Evolutionary conservation across 805 yeast species (phyloP).

Genomic region (Candida ovalis): DNA sequence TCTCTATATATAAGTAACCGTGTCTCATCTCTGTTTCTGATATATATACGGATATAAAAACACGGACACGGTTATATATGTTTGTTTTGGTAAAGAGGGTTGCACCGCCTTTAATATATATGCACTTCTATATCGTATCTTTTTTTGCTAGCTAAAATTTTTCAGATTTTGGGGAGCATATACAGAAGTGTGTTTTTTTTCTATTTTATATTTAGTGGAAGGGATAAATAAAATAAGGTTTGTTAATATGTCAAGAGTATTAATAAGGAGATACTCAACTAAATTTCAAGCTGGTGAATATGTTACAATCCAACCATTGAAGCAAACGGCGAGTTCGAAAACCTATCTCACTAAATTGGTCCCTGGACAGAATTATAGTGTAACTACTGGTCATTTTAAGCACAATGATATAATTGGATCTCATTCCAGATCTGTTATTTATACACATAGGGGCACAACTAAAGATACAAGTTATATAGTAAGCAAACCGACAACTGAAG

Average conservation of each 20-base stretch:
- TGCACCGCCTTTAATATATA: no score
- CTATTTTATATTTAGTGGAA: not conserved
- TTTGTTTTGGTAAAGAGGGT: no score
- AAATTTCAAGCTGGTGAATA: slow-evolving; percentile 30
- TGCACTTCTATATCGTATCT: no score
- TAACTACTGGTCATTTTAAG: slow-evolving; percentile 26
- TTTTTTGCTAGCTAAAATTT: no score
- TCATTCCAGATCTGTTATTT: slow-evolving; percentile 31
- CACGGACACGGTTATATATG: no score
- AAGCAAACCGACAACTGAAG: slow-evolving; percentile 42
- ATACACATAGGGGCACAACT: slow-evolving; percentile 13
- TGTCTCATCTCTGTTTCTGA: no score
- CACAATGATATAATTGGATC: slow-evolving; percentile 39
- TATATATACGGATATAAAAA: no score
- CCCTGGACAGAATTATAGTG: slow-evolving; percentile 16
- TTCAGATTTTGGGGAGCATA: not conserved
- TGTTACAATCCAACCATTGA: slow-evolving; percentile 28
- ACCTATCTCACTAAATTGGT: slow-evolving; percentile 30
- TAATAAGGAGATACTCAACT: slow-evolving; percentile 12
- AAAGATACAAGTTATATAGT: slow-evolving; percentile 30
- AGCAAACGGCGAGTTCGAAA: slow-evolving; percentile 19
- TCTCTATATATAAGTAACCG: no score
- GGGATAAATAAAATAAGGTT: no score
- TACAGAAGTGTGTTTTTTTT: no score
- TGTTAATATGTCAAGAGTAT: not conserved